Conservation (phyloP, 2,329 filamentous ascomycete genomes). For the Aureobasidium sp. region DNA sequence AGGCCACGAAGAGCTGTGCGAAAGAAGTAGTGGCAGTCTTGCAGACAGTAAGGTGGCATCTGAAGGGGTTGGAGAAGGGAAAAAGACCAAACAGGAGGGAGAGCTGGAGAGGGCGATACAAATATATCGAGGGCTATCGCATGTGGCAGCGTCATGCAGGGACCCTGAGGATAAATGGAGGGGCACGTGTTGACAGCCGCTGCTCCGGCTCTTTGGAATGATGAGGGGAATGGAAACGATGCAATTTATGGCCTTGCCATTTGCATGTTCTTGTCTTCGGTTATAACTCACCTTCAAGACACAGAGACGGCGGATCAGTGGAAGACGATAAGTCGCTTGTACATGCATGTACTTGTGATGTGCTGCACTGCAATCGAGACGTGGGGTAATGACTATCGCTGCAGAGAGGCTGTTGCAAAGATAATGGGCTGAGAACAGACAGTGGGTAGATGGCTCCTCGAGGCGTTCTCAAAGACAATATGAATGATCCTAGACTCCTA, state of each 20-base stretch:
- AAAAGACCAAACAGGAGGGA: neutral
- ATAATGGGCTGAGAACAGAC: neutral
- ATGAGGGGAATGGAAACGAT: conserved; percentile 8
- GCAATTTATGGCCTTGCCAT: neutral
- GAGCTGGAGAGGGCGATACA: neutral
- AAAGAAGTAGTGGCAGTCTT: conserved; percentile 92
- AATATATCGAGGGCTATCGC: conserved; percentile 1
- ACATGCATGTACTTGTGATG: neutral
- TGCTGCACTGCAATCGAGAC: neutral
- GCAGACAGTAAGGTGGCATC: conserved; percentile 75
- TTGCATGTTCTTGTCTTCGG: neutral
- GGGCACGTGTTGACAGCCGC: conserved; percentile 11
- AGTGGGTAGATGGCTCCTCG: neutral
- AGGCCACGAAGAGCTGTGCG: conserved; percentile 81
- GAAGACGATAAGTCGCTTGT: conserved; percentile 16
- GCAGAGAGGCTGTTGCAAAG: neutral
- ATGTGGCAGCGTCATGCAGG: conserved; percentile 13
- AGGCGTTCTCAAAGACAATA: neutral
- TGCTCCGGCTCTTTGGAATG: conserved; percentile 1
- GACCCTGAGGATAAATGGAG: conserved; percentile 7
- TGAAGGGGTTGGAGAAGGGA: neutral
- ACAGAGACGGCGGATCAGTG: conserved; percentile 20
- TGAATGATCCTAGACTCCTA: neutral
- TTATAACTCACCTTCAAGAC: conserved; percentile 16
- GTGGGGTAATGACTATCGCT: neutral